These are phyloP conservation scores for Dictyostelium intermedium DNA, from an alignment of 78 protist species.

Conservation along the genomic window DNA sequence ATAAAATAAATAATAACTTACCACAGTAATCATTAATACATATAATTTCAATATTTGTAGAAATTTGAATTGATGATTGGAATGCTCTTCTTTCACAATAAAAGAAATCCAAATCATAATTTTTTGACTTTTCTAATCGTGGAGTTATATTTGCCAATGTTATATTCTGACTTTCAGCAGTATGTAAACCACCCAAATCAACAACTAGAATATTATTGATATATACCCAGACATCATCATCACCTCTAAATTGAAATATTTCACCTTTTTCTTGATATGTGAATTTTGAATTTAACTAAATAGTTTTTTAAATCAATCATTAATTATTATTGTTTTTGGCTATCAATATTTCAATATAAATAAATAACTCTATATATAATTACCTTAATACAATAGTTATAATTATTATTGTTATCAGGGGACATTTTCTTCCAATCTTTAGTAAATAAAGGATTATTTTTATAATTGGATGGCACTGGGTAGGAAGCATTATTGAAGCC, in stretches of 20 bases:
- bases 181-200: conserved; percentile 74
- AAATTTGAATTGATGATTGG: background rate
- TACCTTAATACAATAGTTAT: conserved; percentile 33
- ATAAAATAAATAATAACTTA: conserved; percentile 27
- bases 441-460: too few species aligned
- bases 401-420: conserved; percentile 33
- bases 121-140: background rate
- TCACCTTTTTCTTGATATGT: background rate
- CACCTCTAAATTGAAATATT: conserved; percentile 78
- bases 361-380: background rate
- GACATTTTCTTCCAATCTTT: background rate
- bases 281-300: conserved; percentile 19
- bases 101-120: conserved; percentile 63
- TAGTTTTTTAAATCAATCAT: background rate
- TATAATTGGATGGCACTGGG: background rate
- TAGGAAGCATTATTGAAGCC: background rate
- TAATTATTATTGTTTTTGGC: too few species aligned
- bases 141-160: background rate
- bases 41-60: background rate
- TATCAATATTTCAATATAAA: too few species aligned
- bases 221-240: conserved; percentile 86
- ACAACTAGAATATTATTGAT: conserved; percentile 36
- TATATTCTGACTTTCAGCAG: background rate
- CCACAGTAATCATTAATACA: conserved; percentile 29
- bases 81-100: conserved; percentile 77